A percentile compares a stretch with the other conserved stretches of the same genome.
These are phyloP conservation scores for Rhizomucor pusillus DNA, from an alignment of 371 early-diverging fungal genomes.

Conservation along the genomic window DNA sequence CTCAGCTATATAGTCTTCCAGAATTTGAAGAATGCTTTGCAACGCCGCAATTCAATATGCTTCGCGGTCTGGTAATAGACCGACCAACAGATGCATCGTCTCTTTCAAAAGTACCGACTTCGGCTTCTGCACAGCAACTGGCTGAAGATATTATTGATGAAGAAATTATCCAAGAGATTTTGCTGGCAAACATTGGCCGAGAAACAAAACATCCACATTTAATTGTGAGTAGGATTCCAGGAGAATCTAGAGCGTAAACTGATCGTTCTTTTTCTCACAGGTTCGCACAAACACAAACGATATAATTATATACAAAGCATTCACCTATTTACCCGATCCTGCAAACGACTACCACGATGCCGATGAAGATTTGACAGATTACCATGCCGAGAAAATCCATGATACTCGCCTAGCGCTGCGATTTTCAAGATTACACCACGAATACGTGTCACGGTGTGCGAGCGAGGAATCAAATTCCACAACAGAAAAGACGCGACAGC, in stretches of 20 bases:
- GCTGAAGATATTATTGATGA: constrained; percentile 29
- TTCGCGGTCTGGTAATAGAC: constrained; percentile 63
- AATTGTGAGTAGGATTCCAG: constrained; percentile 46
- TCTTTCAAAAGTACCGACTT: constrained; percentile 18
- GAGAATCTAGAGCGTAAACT: not conserved
- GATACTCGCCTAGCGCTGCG: constrained; percentile 65
- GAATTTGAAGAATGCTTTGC: constrained; percentile 67
- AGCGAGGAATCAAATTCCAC: constrained; percentile 12
- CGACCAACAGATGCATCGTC: not conserved
- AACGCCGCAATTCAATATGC: constrained; percentile 64
- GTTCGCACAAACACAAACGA: constrained; percentile 68
- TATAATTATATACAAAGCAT: constrained; percentile 71
- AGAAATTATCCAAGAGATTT: constrained; percentile 63
- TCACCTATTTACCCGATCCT: constrained; percentile 41
- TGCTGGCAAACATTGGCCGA: constrained; percentile 66
- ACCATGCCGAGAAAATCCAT: constrained; percentile 2
- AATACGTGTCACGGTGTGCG: constrained; percentile 59
- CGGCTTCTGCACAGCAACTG: not conserved
- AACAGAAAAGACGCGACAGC: too few species aligned
- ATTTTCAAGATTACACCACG: constrained; percentile 69
- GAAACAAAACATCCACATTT: constrained; percentile 63
- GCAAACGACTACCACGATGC: constrained; percentile 20
- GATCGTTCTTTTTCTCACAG: constrained; percentile 31
- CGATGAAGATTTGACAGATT: constrained; percentile 4
- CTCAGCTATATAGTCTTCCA: constrained; percentile 67